Base-by-base conservation (phyloP, 1,139 yeast genomes). In the Nakaseomyces kungkrabaensis region DNA sequence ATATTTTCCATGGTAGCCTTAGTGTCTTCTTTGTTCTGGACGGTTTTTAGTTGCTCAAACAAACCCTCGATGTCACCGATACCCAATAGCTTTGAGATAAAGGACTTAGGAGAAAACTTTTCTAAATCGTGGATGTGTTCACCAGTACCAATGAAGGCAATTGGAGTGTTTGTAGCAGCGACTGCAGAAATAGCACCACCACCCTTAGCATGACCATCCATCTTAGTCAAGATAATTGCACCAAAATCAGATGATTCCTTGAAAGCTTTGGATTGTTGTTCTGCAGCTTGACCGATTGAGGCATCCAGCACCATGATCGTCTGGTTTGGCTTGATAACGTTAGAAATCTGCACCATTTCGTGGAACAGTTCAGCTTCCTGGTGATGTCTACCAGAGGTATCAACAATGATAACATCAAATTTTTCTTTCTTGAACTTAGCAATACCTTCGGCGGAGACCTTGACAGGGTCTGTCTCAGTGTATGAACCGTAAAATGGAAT, bases 161-260 rank as follows among this genome's bases (percentile, higher is more conserved):
- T 85, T n/a, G 98, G 98, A 0, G 97, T 92, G 52, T 85, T 77
- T 11, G 98, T 90, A 1, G 97, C 95, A 0, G 98, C 98, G 50
- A 92, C 97, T 0, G 98, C 98, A 42, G 97, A 88, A 50, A 92
- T 89, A 27, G 98, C 98, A 74, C 98, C 98, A 72, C 98, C 98
- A 66, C 98, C 98, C 70, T 86, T 92, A 40, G 98, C 98, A 65
- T 92, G 97, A 46, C 98, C 98, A 68, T 92, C 98, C 95, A 92
- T 84, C 68, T 92, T 92, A 31, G 98, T 92, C 65, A 92, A 76
- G 54, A 92, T 85, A 57, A 92, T 92, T 27, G 97, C 90, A 62
- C 98, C 98, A 63, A 92, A 92, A 63, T 92, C 82, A 4, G 97
- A 76, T 42, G 92, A 80, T 50, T 89, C 97, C 68, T 92, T 92